A percentile compares a stretch with the other conserved stretches of the same genome.
phyloP scores from a whole-genome alignment of 176 grass and related monocot species.

The Cymbopogon citratus region DNA sequence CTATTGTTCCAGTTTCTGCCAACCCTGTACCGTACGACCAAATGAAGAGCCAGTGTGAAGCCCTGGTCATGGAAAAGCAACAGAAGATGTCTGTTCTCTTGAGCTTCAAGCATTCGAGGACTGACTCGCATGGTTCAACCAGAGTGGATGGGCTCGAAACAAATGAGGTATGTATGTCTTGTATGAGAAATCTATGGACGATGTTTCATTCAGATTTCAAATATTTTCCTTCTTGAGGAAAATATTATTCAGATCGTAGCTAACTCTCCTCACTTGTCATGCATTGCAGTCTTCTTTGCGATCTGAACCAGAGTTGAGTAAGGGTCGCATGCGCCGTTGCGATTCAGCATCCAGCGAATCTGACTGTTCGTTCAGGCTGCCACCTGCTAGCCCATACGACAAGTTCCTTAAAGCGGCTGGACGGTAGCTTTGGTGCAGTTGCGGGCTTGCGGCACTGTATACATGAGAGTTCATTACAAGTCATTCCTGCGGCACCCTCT shows the following conservation, averaged over 20 bases:
- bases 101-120: constrained; percentile 79
- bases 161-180: constrained; percentile 44
- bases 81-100: constrained; percentile 89
- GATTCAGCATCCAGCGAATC: constrained; percentile 63
- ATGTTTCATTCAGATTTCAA: background rate
- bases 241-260: background rate
- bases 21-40: constrained; percentile 78
- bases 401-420: constrained; percentile 97
- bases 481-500: background rate
- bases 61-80: constrained; percentile 82
- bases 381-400: constrained; percentile 86
- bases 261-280: background rate
- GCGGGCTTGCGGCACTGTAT: background rate
- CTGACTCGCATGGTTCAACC: constrained; percentile 24
- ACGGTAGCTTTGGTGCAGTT: constrained; percentile 33
- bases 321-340: constrained; percentile 37
- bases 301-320: constrained; percentile 31
- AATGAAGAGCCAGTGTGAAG: constrained; percentile 97
- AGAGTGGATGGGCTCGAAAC: constrained; percentile 36
- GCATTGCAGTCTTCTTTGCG: constrained; percentile 46
- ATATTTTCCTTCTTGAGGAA: background rate
- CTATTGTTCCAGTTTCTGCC: constrained; percentile 41
- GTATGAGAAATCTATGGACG: background rate
- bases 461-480: background rate
- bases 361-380: constrained; percentile 76